phyloP scores from a whole-genome alignment of 441 rosid genomes.

The Hura crepitans region DNA sequence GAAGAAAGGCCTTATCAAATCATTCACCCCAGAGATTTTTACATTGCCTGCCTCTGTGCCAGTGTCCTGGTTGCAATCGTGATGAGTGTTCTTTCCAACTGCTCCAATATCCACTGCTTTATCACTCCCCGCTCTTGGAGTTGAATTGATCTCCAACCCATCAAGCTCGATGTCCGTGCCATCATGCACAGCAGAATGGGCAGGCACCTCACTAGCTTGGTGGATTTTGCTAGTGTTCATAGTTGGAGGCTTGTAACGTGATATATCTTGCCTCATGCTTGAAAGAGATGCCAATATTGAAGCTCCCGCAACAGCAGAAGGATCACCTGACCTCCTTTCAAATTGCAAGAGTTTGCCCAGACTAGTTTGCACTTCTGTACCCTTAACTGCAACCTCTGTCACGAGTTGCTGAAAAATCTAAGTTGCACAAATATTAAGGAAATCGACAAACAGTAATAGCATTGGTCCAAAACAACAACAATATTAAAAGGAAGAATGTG shows the following conservation, averaged over 20 bases:
- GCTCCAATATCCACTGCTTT: slow-evolving; percentile 54
- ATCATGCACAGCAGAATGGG: slow-evolving; percentile 45
- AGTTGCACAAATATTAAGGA: slow-evolving; percentile 37
- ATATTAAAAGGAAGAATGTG: background rate
- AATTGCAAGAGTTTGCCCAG: slow-evolving; percentile 51
- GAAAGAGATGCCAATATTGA: slow-evolving; percentile 77
- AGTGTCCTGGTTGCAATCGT: slow-evolving; percentile 53
- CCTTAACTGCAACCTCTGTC: slow-evolving; percentile 46
- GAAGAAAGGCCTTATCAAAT: slow-evolving; percentile 60
- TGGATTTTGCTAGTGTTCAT: slow-evolving; percentile 43
- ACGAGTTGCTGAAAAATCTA: slow-evolving; percentile 63
- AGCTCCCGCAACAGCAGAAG: slow-evolving; percentile 73
- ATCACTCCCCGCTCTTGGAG: slow-evolving; percentile 39
- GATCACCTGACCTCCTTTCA: slow-evolving; percentile 68
- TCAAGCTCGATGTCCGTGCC: slow-evolving; percentile 48
- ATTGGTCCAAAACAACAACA: background rate
- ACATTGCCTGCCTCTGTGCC: slow-evolving; percentile 63
- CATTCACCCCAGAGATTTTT: slow-evolving; percentile 60
- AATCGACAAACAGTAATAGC: slow-evolving; percentile 18
- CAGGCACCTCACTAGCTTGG: slow-evolving; percentile 44
- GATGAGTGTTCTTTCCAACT: slow-evolving; percentile 41
- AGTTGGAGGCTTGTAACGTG: slow-evolving; percentile 53
- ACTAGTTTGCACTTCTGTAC: slow-evolving; percentile 46
- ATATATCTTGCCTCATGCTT: slow-evolving; percentile 53
- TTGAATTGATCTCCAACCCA: slow-evolving; percentile 53